A percentile compares a stretch with the other conserved stretches of the same genome.
These are phyloP conservation scores for Mucor indicus DNA, from an alignment of 371 early-diverging fungal species.

Conservation along the genomic window DNA sequence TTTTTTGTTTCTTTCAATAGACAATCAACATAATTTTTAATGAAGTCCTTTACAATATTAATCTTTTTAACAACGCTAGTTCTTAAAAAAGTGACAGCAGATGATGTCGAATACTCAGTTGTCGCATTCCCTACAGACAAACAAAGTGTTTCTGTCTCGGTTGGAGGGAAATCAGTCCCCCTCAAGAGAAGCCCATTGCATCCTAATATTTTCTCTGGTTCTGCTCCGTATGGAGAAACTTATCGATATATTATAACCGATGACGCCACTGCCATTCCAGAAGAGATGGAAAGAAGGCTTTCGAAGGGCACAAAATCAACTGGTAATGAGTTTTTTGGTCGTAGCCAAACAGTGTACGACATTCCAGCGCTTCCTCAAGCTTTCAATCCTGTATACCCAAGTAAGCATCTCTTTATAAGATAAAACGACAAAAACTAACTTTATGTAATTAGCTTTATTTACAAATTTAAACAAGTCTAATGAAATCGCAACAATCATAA, in stretches of 20 bases:
- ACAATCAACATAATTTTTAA: too few relatives aligned
- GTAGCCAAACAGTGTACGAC: slow-evolving; percentile 33
- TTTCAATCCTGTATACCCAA: slow-evolving; percentile 41
- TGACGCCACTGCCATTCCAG: slow-evolving; percentile 14
- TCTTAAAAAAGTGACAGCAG: slow-evolving; percentile 14
- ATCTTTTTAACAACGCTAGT: too few relatives aligned
- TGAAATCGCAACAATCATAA: slow-evolving; percentile 49
- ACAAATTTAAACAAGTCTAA: slow-evolving; percentile 33
- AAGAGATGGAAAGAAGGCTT: slow-evolving; percentile 32
- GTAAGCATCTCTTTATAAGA: slow-evolving; percentile 20
- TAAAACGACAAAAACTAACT: not conserved
- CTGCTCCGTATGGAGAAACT: slow-evolving; percentile 30
- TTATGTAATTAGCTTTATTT: slow-evolving; percentile 17
- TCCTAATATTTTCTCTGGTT: slow-evolving; percentile 35
- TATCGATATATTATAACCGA: slow-evolving; percentile 36
- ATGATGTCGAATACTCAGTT: slow-evolving; percentile 39
- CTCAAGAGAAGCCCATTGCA: slow-evolving; percentile 21
- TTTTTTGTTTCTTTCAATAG: too few relatives aligned
- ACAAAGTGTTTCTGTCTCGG: slow-evolving; percentile 31
- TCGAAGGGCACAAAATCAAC: slow-evolving; percentile 33
- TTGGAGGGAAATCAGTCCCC: slow-evolving; percentile 25
- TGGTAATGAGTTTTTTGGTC: slow-evolving; percentile 56
- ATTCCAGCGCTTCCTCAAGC: slow-evolving; percentile 56
- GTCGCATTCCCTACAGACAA: slow-evolving; percentile 37
- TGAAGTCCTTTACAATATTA: too few relatives aligned